Evolutionary conservation across 2,329 filamentous ascomycete species (phyloP).

Genomic region (Botrytis cinerea): DNA sequence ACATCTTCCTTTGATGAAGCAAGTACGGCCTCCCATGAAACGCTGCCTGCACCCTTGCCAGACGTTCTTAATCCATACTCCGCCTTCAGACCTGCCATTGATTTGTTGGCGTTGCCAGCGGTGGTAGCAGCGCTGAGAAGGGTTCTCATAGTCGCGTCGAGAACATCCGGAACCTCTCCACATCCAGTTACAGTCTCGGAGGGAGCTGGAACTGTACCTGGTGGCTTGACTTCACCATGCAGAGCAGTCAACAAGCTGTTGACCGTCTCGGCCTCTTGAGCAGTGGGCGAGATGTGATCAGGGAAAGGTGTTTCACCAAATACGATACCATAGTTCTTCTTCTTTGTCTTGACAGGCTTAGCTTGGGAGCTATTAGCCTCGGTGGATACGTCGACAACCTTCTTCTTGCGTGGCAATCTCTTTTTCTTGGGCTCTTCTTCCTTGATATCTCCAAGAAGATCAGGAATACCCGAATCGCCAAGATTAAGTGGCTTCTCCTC

Average conservation of each 20-base stretch:
- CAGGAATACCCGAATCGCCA: background rate
- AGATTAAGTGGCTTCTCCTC: conserved; percentile 17
- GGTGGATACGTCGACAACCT: conserved; percentile 22
- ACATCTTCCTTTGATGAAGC: conserved; percentile 59
- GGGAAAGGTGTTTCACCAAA: conserved; percentile 67
- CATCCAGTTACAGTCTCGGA: conserved; percentile 71
- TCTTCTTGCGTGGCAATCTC: conserved; percentile 23
- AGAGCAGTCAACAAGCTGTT: conserved; percentile 62
- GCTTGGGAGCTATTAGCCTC: conserved; percentile 7
- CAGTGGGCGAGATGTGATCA: conserved; percentile 63
- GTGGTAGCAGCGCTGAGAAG: conserved; percentile 55
- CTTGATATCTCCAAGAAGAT: conserved; percentile 11
- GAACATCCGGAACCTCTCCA: conserved; percentile 56
- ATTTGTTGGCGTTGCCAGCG: conserved; percentile 57
- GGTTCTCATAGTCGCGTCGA: conserved; percentile 57
- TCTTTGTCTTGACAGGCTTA: conserved; percentile 35
- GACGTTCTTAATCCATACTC: conserved; percentile 63
- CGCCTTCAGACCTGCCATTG: conserved; percentile 65
- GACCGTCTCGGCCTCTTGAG: conserved; percentile 69
- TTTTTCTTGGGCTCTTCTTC: conserved; percentile 25
- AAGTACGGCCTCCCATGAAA: conserved; percentile 74
- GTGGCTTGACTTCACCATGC: conserved; percentile 66
- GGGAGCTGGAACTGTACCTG: conserved; percentile 67
- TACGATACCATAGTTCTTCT: conserved; percentile 54
- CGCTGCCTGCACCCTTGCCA: conserved; percentile 68